phyloP scores from a whole-genome alignment of 371 early-diverging fungal genomes.

The Umbelopsis sp. region DNA sequence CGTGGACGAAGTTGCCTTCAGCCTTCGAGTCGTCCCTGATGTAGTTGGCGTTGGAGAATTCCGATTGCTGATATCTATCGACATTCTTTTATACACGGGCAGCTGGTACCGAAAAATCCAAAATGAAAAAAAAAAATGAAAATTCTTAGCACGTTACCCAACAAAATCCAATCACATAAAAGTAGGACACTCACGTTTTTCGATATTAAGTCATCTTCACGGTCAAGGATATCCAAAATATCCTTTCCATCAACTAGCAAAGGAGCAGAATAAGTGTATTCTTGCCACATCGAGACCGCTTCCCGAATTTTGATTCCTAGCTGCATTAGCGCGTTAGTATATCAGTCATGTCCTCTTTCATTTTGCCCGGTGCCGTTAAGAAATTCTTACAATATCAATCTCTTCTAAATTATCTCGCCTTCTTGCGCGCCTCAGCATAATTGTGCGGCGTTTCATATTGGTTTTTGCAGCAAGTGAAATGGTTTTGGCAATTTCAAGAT shows the following conservation, averaged over 20 bases:
- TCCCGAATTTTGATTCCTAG: slow-evolving; percentile 36
- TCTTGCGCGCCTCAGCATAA: slow-evolving; percentile 34
- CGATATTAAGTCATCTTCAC: slow-evolving; percentile 29
- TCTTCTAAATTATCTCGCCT: slow-evolving; percentile 33
- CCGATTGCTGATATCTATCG: slow-evolving; percentile 12
- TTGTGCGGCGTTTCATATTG: slow-evolving; percentile 44
- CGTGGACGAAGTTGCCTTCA: slow-evolving; percentile 14
- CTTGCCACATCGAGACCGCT: slow-evolving; percentile 35
- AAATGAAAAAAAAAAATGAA: background rate
- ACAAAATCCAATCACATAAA: background rate
- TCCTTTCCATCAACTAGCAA: slow-evolving; percentile 39
- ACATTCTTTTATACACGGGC: slow-evolving; percentile 12
- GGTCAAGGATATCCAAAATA: slow-evolving; percentile 28
- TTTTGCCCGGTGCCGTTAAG: background rate
- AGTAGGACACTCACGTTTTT: slow-evolving; percentile 26
- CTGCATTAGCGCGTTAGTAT: slow-evolving; percentile 19
- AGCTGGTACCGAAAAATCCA: background rate
- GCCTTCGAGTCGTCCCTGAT: slow-evolving; percentile 15
- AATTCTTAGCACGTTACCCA: background rate
- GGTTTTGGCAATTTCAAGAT: slow-evolving; percentile 54
- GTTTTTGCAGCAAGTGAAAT: slow-evolving; percentile 50
- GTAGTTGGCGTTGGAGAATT: slow-evolving; percentile 16
- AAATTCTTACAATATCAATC: slow-evolving; percentile 33
- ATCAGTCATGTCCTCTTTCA: background rate
- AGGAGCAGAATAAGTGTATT: slow-evolving; percentile 36